These are phyloP conservation scores for Xylariaceae sp. DNA, from an alignment of 2,329 filamentous ascomycete genomes.

Conservation along the genomic window DNA sequence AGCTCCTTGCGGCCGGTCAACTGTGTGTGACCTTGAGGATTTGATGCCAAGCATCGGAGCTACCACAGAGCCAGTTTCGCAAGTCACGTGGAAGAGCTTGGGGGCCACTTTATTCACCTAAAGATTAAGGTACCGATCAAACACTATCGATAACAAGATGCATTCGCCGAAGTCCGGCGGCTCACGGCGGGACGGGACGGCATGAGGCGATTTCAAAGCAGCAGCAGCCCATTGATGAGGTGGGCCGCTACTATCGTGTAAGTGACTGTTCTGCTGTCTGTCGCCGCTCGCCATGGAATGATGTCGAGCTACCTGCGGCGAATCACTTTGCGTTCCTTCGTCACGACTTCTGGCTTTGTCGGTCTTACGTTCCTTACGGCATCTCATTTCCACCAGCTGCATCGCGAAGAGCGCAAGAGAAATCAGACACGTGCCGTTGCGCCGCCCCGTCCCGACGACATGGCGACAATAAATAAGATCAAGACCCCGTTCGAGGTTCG, in stretches of 20 bases:
- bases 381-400: conserved; percentile 16
- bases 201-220: conserved; percentile 31
- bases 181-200: no score
- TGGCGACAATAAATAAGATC: conserved; percentile 22
- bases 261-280: conserved; percentile 14
- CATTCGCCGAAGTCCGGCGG: no score
- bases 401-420: conserved; percentile 15
- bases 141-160: no score
- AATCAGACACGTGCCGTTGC: conserved; percentile 3
- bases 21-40: no score
- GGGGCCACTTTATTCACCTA: no score
- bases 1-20: no score
- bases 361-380: conserved; percentile 17
- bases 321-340: conserved; percentile 18
- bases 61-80: no score
- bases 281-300: conserved; percentile 8
- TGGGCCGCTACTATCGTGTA: conserved; percentile 17
- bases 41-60: no score
- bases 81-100: no score
- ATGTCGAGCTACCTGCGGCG: conserved; percentile 20
- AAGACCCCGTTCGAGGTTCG: conserved; percentile 28
- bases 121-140: no score
- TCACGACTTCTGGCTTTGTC: conserved; percentile 13
- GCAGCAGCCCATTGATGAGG: conserved; percentile 13
- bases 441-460: conserved; percentile 12